Conservation (phyloP, 2,329 filamentous ascomycete genomes). For the Ophiocordyceps robertsii region DNA sequence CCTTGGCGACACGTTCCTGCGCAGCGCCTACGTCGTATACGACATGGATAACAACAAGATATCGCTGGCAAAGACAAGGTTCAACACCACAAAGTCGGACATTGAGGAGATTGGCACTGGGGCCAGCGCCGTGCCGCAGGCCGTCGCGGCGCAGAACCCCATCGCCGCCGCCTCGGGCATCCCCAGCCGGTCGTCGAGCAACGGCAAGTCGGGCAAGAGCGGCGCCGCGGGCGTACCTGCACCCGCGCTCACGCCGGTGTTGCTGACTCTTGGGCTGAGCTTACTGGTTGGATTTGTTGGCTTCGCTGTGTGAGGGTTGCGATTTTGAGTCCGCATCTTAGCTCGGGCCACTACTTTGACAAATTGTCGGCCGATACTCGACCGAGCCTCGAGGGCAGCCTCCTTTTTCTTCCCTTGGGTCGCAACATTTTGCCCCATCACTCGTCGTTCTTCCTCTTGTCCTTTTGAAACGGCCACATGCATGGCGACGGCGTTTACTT, state of each 20-base stretch:
- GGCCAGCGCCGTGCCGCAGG: conserved; percentile 36
- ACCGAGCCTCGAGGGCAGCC: too few species aligned
- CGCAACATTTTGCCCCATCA: too few species aligned
- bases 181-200: not conserved
- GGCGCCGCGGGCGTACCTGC: conserved; percentile 1
- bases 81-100: conserved; percentile 34
- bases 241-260: not conserved
- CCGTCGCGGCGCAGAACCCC: conserved; percentile 33
- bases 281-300: not conserved
- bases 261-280: not conserved
- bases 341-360: too few species aligned
- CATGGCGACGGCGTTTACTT: too few species aligned
- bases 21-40: conserved; percentile 64
- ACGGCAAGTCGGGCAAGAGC: not conserved
- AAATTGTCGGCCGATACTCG: too few species aligned
- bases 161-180: conserved; percentile 35
- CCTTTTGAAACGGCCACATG: too few species aligned
- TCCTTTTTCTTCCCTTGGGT: too few species aligned
- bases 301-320: too few species aligned
- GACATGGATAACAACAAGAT: conserved; percentile 61
- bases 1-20: conserved; percentile 61
- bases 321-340: too few species aligned
- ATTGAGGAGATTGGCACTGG: conserved; percentile 43
- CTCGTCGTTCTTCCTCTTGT: too few species aligned
- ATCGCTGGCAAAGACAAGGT: conserved; percentile 53